Base-by-base conservation (phyloP, 1,284 basidiomycete species). In the Naganishia sp. region DNA sequence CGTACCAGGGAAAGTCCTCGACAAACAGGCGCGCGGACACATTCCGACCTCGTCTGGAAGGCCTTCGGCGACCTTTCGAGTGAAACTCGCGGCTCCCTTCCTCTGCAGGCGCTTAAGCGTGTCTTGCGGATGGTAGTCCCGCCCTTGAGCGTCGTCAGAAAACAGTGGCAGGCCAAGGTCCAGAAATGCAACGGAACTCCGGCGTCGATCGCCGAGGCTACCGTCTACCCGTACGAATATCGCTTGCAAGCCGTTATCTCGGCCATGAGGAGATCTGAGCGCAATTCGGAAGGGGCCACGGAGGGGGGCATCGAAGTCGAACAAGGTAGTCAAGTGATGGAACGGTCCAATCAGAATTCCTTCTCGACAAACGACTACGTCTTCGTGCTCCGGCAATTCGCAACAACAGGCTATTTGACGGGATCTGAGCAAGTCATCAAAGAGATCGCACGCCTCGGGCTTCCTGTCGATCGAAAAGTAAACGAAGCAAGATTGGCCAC, bases 341-440 rank as follows among this genome's bases (percentile, higher is more conserved):
- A 54, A 21, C 43, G 46, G n/a, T n/a, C 25, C 15, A 57, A 61
- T 28, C 57, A 53, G 25, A 61, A 61, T 39, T 44, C 45, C 16
- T 50, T 66, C 46, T 54, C 43, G n/a, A 49, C 44, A n/a, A 48
- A 61, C 53, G 56, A 65, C 33, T 68, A 68, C 31, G 50, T 59
- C 39, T 68, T 68, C 42, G 54, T 68, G 18, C 63, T 68, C 42
- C 55, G 59, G 2, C 50, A 60, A 44, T 64, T 68, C 36, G 63
- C 56, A 48, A 31, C 59, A 33, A 55, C 50, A 50, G 67, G 67
- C 15, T 57, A 68, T 21, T 28, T 68, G 2, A 23, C 50, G 10
- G 67, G 63, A 11, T 60, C 63, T 6, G 67, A 68, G 39, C 56
- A 63, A 53, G 67, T 68, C 44, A 50, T 65, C 63, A 59, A 54